Base-by-base conservation (phyloP, 306 rosid species). In the Oxytropis ochrocephala region DNA sequence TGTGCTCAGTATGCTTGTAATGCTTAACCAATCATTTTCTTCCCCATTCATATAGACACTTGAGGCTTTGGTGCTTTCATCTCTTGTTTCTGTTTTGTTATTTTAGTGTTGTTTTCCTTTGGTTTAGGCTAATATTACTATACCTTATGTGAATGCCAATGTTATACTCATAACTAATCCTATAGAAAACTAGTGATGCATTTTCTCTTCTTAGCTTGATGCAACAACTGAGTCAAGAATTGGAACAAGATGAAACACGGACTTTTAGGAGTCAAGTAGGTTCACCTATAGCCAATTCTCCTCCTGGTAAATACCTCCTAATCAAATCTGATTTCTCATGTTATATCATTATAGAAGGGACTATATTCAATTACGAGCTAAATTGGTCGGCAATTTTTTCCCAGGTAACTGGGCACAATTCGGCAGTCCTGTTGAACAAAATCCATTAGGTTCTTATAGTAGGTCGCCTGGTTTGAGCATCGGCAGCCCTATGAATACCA, bases 181-280 rank as follows among this genome's bases (percentile, higher is more conserved):
- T 11, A 42, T 61, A 38, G 41, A 70, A 70, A n/a, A 49, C 48
- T 42, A 64, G 24, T 60, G 24, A 30, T 30, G 16, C 63, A 12
- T 33, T 73, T 59, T 59, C 32, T 62, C 53, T 47, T 44, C 52
- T 19, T 72, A 89, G 98, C 81, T 88, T 89, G 78, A 84, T 92
- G 91, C 98, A 89, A 79, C 98, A 87, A 81, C 67, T 92, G 71
- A 88, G 74, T 82, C 96, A 84, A 72, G 96, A 92, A 83, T 83
- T 89, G 81, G 98, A 92, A 14, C 98, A 84, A 80, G 96, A 92
- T 62, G 96, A 92, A 41, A 75, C 70, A 17, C 82, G 86, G 4
- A 81, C 77, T 82, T 89, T 89, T 81, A 80, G 86, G 50, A 86
- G 80, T 70, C 95, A 88, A 75, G 82, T 92, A 64, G 95, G 89